phyloP scores from a whole-genome alignment of 345 rosid genomes.

The Sonneratia caseolaris region DNA sequence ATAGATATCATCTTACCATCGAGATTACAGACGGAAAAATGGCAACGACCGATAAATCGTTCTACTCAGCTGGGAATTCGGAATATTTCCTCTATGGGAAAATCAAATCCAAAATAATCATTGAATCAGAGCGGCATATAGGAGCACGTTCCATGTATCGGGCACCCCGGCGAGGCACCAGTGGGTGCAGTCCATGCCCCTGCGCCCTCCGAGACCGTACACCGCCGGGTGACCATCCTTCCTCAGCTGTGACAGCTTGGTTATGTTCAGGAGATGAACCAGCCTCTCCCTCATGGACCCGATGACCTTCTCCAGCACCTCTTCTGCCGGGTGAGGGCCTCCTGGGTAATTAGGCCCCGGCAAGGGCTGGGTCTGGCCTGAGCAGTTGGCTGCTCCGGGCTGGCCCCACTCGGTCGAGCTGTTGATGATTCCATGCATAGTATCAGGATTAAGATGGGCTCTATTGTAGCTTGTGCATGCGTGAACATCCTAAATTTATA shows the following conservation, averaged over 20 bases:
- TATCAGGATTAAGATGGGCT: not conserved
- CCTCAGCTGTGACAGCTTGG: slow-evolving; percentile 37
- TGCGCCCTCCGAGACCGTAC: slow-evolving; percentile 37
- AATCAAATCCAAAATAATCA: too few relatives aligned
- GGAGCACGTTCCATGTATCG: slow-evolving; percentile 48
- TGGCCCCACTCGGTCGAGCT: slow-evolving; percentile 59
- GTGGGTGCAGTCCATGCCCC: slow-evolving; percentile 43
- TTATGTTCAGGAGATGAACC: slow-evolving; percentile 32
- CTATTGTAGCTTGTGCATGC: too few relatives aligned
- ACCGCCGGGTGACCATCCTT: slow-evolving; percentile 54
- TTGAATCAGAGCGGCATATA: slow-evolving; percentile 9
- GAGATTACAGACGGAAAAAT: too few relatives aligned
- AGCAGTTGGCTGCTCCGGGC: slow-evolving; percentile 22
- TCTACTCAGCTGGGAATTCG: too few relatives aligned
- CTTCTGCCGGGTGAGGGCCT: slow-evolving; percentile 39
- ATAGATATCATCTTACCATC: too few relatives aligned
- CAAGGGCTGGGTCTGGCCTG: slow-evolving; percentile 30
- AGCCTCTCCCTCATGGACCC: slow-evolving; percentile 18
- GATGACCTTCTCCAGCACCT: slow-evolving; percentile 29
- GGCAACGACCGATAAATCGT: too few relatives aligned
- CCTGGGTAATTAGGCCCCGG: slow-evolving; percentile 25
- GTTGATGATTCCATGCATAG: not conserved
- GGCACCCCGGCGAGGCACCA: slow-evolving; percentile 66
- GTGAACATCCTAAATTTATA: too few relatives aligned
- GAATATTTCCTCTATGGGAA: too few relatives aligned